Conservation (phyloP, 345 rosid species). For the Carallia brachiata region DNA sequence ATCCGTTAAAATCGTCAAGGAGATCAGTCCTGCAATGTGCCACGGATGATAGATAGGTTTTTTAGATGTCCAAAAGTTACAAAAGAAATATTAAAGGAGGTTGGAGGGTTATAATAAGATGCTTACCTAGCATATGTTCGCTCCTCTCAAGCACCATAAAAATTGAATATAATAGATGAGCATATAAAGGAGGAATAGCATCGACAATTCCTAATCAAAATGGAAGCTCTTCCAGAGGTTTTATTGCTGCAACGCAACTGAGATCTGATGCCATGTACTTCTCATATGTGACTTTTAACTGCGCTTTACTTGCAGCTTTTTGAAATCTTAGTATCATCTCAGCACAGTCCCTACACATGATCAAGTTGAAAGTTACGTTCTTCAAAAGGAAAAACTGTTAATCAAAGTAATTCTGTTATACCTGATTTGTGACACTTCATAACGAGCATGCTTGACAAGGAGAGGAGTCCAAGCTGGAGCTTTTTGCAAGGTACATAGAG, state of each 20-base stretch:
- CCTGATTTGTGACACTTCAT: constrained; percentile 68
- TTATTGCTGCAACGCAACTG: constrained; percentile 55
- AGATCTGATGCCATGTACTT: constrained; percentile 55
- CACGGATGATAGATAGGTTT: neutral
- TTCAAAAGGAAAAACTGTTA: neutral
- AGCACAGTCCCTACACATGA: constrained; percentile 64
- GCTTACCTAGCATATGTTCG: too few relatives aligned
- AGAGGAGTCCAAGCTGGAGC: constrained; percentile 77
- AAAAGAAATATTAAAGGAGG: neutral
- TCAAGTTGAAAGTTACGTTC: neutral
- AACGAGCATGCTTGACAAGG: constrained; percentile 59
- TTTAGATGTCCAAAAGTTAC: neutral
- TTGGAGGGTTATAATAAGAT: neutral
- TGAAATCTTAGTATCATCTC: constrained; percentile 77
- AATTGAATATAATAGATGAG: too few relatives aligned
- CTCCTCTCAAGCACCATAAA: too few relatives aligned
- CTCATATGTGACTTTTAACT: constrained; percentile 65
- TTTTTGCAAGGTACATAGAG: constrained; percentile 64
- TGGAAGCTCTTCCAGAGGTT: constrained; percentile 53
- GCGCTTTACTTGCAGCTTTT: constrained; percentile 55
- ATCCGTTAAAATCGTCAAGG: neutral
- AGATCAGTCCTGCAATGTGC: neutral
- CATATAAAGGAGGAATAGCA: neutral
- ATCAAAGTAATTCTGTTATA: constrained; percentile 3
- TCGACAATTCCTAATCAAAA: constrained; percentile 6